Base-by-base conservation (phyloP, 2,329 filamentous ascomycete species). In the Didymella sp. region DNA sequence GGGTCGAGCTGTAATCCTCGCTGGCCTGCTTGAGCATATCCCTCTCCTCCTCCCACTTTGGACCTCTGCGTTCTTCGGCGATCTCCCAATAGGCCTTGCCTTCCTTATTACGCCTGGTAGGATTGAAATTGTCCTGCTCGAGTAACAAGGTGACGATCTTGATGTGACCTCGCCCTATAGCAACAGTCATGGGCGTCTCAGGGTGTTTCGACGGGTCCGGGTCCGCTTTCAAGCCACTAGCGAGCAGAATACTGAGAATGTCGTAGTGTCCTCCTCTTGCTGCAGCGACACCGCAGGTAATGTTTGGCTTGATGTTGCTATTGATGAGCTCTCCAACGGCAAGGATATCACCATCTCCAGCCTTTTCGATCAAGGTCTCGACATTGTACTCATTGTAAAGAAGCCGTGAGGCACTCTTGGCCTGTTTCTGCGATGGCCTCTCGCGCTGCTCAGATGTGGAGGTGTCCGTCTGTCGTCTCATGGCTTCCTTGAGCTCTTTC, bases 241-340 rank as follows among this genome's bases (percentile, higher is more conserved):
- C 82, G 54, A 85, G 75, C 30, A 85, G 74, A 59, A 96, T 84
- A 70, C 93, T 91, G 59, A 96, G 86, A 22, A 96, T 90, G 55
- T 94, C 86, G 66, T 93, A 88, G 70, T 99, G 94, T 1, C 95
- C 95, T 55, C 93, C 95, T 76, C 92, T 89, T 27, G 95, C 93
- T 21, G 95, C 95, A 52, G 91, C 92, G 52, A 96, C 92, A 76
- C 97, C 87, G 42, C 92, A 91, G 63, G 93, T 90, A 1, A 93
- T 87, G 72, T 98, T 94, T 2, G 84, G 84, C 63, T 84, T 84
- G 64, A 77, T 79, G 64, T 73, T 78, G 66, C 71, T 79, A 51
- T 78, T 79, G 49, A 81, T 77, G 53, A 83, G 77, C 57, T 82
- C 79, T 45, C 76, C 77, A 7, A 82, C 80, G 9, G 79, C 80